Evolutionary conservation across 2,329 filamentous ascomycete species (phyloP), one percentile per base, ranked within the genome.

Genomic region (Trematosphaeria pertusa): DNA sequence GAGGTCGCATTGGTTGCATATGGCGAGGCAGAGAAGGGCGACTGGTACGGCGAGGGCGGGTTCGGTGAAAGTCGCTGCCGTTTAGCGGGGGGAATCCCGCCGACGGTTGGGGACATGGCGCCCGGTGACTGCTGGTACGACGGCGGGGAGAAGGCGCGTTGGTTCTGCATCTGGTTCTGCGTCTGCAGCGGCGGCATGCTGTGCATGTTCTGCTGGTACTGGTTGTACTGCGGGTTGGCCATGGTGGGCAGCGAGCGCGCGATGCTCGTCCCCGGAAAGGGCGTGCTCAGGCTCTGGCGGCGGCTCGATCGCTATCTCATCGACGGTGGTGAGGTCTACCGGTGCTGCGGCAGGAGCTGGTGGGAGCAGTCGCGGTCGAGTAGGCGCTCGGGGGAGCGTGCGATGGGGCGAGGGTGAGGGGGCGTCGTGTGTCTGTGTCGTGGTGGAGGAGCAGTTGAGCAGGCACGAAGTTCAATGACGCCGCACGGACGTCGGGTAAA

Each of bases 61-160:
- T 85, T 86, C 40, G 87, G 86, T 19, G 87, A 89, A 37, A 89
- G 75, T 46, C 84, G 87, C 68, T 82, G 86, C 68, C 88, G 83
- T 75, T 94, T 93, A 48, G 82, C 83, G 12, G 89, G 86, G 37
- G 88, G 88, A 37, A 87, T 59, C 47, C 61, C 59, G 49, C 57
- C 55, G 47, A 52, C 52, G 48, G 59, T 67, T 4, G 67, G 82
- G 73, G 87, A 75, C 66, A 73, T 72, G 65, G 70, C 62, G 22
- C 80, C 77, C 17, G 80, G 75, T 38, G 77, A 81, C 34, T 87
- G 85, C 56, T 66, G 61, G 61, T 67, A 69, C 11, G 60, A 56
- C 6, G 56, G 60, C 39, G 70, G 70, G n/a, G 70, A 71, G 58
- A 59, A 69, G 40, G 65, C 41, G 53, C 67, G 64, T 48, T 52